A percentile compares a stretch with the other conserved stretches of the same genome.
These are phyloP conservation scores for Trichoderma gamsii DNA, from an alignment of 495 filamentous ascomycete genomes.

Conservation along the genomic window DNA sequence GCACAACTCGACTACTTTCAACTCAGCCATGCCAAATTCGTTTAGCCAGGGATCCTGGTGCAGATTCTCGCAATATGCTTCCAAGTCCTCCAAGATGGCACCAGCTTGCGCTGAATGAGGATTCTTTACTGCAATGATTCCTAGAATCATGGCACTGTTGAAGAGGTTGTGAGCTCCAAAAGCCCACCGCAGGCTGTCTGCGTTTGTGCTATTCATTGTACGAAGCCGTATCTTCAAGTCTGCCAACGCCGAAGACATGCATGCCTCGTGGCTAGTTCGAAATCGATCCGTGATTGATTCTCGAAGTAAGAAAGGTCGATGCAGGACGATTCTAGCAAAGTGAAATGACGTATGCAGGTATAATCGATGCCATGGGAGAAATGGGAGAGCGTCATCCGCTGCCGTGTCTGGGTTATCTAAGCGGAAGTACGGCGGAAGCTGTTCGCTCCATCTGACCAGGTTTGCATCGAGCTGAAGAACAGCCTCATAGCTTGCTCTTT, in stretches of 20 bases:
- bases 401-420: conserved; percentile 4
- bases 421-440: conserved; percentile 1
- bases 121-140: background rate
- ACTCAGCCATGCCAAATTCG: conserved; percentile 2
- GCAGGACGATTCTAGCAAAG: conserved; percentile 3
- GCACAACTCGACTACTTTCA: background rate
- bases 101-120: background rate
- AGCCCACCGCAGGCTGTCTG: background rate
- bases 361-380: background rate
- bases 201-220: conserved; percentile 3
- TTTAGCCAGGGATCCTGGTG: conserved; percentile 7
- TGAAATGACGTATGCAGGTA: conserved; percentile 7
- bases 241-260: background rate
- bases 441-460: conserved; percentile 3
- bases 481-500: conserved; percentile 3
- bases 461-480: conserved; percentile 1
- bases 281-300: conserved; percentile 10
- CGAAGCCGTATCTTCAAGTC: conserved; percentile 10
- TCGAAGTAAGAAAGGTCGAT: background rate
- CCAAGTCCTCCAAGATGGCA: conserved; percentile 6
- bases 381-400: background rate
- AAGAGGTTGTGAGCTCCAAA: background rate
- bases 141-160: conserved; percentile 5
- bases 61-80: conserved; percentile 6
- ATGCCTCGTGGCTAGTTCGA: background rate